Evolutionary conservation across 2,329 filamentous ascomycete genomes (phyloP).

Genomic region (Ascochyta lentis): DNA sequence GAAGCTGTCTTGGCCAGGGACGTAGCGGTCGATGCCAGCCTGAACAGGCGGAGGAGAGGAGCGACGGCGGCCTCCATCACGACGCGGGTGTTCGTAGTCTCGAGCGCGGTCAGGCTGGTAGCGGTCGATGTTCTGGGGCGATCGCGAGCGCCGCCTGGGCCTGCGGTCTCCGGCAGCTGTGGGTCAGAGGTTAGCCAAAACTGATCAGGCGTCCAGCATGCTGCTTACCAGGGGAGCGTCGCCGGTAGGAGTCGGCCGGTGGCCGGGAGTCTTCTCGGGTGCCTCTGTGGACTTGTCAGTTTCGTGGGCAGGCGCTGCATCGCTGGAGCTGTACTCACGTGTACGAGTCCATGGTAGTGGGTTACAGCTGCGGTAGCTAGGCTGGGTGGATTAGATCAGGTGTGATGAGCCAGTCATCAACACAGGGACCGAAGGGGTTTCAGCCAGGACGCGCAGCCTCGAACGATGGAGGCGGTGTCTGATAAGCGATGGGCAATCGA

Average conservation of each 20-base stretch:
- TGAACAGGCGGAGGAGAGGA: constrained; percentile 66
- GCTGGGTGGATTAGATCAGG: background rate
- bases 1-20: constrained; percentile 72
- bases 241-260: constrained; percentile 54
- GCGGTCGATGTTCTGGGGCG: constrained; percentile 73
- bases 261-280: constrained; percentile 64
- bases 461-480: constrained; percentile 34
- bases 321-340: constrained; percentile 35
- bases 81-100: constrained; percentile 69
- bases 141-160: constrained; percentile 68
- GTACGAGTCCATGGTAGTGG: constrained; percentile 47
- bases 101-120: constrained; percentile 76
- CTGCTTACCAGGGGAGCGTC: constrained; percentile 72
- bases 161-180: constrained; percentile 40
- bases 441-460: constrained; percentile 28
- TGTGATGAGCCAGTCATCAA: constrained; percentile 28
- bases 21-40: constrained; percentile 82
- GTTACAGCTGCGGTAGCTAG: constrained; percentile 1
- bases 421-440: constrained; percentile 21
- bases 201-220: constrained; percentile 3
- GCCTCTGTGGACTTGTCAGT: constrained; percentile 25
- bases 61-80: constrained; percentile 67
- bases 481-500: constrained; percentile 38
- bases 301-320: background rate
- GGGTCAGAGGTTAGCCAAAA: constrained; percentile 10